A percentile compares a stretch with the other conserved stretches of the same genome.
Evolutionary conservation across 305 asterid species (phyloP).

Genomic region (Withania somnifera): DNA sequence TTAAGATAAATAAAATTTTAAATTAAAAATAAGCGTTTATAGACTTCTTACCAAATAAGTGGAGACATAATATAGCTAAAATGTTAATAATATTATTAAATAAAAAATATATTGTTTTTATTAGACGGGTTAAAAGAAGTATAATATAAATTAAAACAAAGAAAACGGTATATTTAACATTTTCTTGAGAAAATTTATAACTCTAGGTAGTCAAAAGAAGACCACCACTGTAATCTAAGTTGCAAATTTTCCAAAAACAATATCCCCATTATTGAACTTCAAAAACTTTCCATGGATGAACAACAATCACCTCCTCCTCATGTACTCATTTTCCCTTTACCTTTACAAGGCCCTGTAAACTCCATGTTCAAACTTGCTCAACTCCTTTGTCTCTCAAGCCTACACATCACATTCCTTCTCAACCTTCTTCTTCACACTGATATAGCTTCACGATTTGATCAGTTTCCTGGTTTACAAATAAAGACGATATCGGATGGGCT

Average conservation of each 20-base stretch:
- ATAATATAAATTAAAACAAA: too few species aligned
- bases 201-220: not conserved
- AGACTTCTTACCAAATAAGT: too few species aligned
- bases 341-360: conserved; percentile 58
- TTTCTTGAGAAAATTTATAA: too few species aligned
- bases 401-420: conserved; percentile 35
- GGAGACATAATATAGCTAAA: too few species aligned
- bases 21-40: too few species aligned
- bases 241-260: not conserved
- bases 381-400: conserved; percentile 28
- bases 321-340: conserved; percentile 51
- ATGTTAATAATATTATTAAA: too few species aligned
- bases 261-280: not conserved
- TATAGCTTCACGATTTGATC: conserved; percentile 23
- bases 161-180: too few species aligned
- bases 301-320: conserved; percentile 14
- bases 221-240: not conserved
- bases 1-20: too few species aligned
- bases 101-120: too few species aligned
- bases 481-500: conserved; percentile 47
- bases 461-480: conserved; percentile 35
- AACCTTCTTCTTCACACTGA: conserved; percentile 36
- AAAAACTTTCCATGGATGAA: not conserved
- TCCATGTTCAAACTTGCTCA: conserved; percentile 54
- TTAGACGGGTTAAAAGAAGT: too few species aligned